Evolutionary conservation across 2,329 filamentous ascomycete species (phyloP).

Genomic region (Exophiala calicioides): DNA sequence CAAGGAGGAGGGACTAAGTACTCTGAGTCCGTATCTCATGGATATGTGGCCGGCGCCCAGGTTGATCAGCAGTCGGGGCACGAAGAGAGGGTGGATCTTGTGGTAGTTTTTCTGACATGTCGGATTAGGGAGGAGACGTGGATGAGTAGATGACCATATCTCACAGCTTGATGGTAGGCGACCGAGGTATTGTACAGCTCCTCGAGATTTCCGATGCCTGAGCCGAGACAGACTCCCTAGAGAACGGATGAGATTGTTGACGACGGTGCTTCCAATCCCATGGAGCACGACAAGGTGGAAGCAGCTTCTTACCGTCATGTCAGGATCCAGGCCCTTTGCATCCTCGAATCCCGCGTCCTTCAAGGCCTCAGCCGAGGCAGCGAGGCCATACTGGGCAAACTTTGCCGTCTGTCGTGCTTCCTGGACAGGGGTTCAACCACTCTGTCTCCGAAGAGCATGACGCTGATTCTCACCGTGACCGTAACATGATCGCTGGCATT

Average conservation of each 20-base stretch:
- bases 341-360: conserved; percentile 77
- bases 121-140: conserved; percentile 8
- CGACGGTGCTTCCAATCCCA: too few relatives aligned
- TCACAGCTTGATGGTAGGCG: conserved; percentile 70
- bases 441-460: conserved; percentile 4
- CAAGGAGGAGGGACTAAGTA: conserved; percentile 31
- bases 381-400: conserved; percentile 89
- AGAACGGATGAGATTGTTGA: too few relatives aligned
- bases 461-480: conserved; percentile 39
- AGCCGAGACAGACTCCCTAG: conserved; percentile 85
- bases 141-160: conserved; percentile 34
- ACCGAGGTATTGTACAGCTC: conserved; percentile 84
- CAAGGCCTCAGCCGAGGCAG: conserved; percentile 82
- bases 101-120: conserved; percentile 57
- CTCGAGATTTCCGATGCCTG: conserved; percentile 91
- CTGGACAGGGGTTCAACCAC: conserved; percentile 44
- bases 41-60: conserved; percentile 92
- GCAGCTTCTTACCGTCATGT: conserved; percentile 61
- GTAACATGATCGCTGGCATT: conserved; percentile 47
- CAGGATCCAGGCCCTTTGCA: conserved; percentile 60
- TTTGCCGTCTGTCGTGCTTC: conserved; percentile 79
- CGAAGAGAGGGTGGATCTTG: conserved; percentile 90
- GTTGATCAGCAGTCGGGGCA: conserved; percentile 91
- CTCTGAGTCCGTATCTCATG: conserved; percentile 82
- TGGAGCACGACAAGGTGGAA: too few relatives aligned